A percentile compares a stretch with the other conserved stretches of the same genome.
Conservation (phyloP, 768 basidiomycete genomes). For the Calocera cornea region DNA sequence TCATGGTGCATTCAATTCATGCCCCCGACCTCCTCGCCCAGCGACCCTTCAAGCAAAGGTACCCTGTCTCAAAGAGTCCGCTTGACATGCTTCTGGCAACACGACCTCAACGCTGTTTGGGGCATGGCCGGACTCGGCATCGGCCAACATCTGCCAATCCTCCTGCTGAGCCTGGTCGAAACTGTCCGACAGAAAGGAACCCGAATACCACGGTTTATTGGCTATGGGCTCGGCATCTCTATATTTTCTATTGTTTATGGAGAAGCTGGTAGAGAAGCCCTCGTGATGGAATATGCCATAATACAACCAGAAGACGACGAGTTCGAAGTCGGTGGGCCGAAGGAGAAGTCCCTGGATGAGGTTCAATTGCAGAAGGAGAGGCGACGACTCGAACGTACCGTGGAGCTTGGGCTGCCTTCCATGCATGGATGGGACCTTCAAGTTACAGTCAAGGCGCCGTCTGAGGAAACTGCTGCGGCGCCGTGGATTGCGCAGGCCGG, state of each 20-base stretch:
- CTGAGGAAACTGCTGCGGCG: constrained; percentile 52
- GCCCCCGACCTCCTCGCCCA: constrained; percentile 22
- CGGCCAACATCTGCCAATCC: constrained; percentile 71
- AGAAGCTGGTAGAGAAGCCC: constrained; percentile 51
- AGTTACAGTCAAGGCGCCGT: constrained; percentile 58
- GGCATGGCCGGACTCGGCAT: constrained; percentile 54
- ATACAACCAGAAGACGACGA: constrained; percentile 51
- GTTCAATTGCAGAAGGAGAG: constrained; percentile 51
- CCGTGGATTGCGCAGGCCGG: constrained; percentile 43
- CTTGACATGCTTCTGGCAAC: constrained; percentile 90
- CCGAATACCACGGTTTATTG: constrained; percentile 58
- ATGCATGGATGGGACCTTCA: constrained; percentile 79
- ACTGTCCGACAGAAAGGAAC: constrained; percentile 62
- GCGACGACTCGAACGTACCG: constrained; percentile 53
- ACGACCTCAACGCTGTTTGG: constrained; percentile 81
- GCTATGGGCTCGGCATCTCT: constrained; percentile 69
- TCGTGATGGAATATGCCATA: constrained; percentile 72
- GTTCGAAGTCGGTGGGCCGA: constrained; percentile 24
- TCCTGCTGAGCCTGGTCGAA: constrained; percentile 69
- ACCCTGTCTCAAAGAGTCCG: constrained; percentile 38
- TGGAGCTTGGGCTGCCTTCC: constrained; percentile 69
- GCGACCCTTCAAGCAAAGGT: constrained; percentile 17
- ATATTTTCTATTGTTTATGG: constrained; percentile 49
- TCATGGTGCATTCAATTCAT: constrained; percentile 86
- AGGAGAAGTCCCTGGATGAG: constrained; percentile 42